A percentile compares a stretch with the other conserved stretches of the same genome.
phyloP scores from a whole-genome alignment of 2,329 filamentous ascomycete species.

The Sphaerulina populicola region DNA sequence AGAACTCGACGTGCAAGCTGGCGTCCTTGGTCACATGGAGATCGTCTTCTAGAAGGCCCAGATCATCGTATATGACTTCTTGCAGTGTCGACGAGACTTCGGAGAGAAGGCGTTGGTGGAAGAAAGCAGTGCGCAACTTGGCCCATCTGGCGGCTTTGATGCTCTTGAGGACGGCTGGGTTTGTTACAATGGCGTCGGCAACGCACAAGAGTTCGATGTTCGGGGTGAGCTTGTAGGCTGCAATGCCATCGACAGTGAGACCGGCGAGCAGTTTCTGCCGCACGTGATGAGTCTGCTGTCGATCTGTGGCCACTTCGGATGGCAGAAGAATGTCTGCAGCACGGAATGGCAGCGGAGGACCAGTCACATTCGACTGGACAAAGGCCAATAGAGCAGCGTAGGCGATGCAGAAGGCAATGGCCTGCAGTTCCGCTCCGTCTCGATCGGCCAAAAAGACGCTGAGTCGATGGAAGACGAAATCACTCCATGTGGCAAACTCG shows the following conservation, averaged over 20 bases:
- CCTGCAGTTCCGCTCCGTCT: slow-evolving; percentile 35
- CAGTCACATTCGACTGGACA: slow-evolving; percentile 79
- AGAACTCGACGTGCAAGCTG: slow-evolving; percentile 56
- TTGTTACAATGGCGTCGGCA: slow-evolving; percentile 54
- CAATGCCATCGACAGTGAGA: slow-evolving; percentile 74
- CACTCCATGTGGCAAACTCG: slow-evolving; percentile 38
- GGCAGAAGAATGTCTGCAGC: slow-evolving; percentile 46
- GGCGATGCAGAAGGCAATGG: slow-evolving; percentile 49
- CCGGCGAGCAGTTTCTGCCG: slow-evolving; percentile 56
- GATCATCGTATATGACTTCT: slow-evolving; percentile 51
- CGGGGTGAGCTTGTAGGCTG: slow-evolving; percentile 75
- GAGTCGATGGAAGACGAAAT: slow-evolving; percentile 40
- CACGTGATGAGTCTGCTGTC: slow-evolving; percentile 35
- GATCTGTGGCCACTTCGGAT: background rate
- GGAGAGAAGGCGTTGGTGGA: slow-evolving; percentile 59
- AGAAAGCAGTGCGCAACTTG: slow-evolving; percentile 63
- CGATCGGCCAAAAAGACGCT: slow-evolving; percentile 34
- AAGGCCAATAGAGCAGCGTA: slow-evolving; percentile 68
- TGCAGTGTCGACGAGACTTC: slow-evolving; percentile 56
- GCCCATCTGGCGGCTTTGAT: slow-evolving; percentile 50
- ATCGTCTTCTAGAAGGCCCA: slow-evolving; percentile 48
- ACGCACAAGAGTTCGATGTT: slow-evolving; percentile 75
- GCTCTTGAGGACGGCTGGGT: slow-evolving; percentile 41
- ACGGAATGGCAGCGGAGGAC: slow-evolving; percentile 62
- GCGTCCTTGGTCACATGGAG: slow-evolving; percentile 14